Percentiles rank a stretch among this genome's conserved stretches.
phyloP scores from a whole-genome alignment of 345 rosid species.

The Syzygium aromaticum region DNA sequence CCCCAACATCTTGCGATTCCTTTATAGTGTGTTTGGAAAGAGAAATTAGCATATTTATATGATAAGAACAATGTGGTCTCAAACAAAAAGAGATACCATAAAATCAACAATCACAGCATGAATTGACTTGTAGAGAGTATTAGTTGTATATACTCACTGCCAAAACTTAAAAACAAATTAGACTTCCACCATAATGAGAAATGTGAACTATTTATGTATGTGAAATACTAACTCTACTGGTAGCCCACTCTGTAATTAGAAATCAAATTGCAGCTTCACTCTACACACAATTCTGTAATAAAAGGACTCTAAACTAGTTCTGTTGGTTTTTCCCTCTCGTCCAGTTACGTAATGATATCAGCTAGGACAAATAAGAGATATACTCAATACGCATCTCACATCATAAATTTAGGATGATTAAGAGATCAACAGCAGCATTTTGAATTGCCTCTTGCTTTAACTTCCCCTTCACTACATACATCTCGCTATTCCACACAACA shows the following conservation, averaged over 20 bases:
- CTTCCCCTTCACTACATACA: neutral
- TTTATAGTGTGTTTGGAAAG: neutral
- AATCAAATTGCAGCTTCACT: neutral
- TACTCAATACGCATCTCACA: neutral
- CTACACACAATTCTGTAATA: neutral
- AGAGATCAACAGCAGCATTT: neutral
- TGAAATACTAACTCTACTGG: neutral
- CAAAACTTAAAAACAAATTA: neutral
- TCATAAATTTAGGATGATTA: neutral
- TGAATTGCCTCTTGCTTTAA: neutral
- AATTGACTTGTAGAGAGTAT: neutral
- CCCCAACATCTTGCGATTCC: too few species aligned
- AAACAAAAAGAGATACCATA: neutral
- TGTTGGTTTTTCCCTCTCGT: neutral
- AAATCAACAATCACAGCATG: neutral
- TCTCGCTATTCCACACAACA: neutral
- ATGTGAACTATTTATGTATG: neutral
- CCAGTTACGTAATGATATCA: neutral
- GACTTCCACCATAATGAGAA: neutral
- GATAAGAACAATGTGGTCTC: neutral
- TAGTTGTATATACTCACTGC: neutral
- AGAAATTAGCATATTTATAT: neutral
- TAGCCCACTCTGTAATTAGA: neutral
- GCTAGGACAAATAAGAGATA: neutral
- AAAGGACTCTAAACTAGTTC: neutral